Evolutionary conservation across 441 rosid species (phyloP), one percentile per base, ranked within the genome.

Genomic region (Metrosideros polymorpha): DNA sequence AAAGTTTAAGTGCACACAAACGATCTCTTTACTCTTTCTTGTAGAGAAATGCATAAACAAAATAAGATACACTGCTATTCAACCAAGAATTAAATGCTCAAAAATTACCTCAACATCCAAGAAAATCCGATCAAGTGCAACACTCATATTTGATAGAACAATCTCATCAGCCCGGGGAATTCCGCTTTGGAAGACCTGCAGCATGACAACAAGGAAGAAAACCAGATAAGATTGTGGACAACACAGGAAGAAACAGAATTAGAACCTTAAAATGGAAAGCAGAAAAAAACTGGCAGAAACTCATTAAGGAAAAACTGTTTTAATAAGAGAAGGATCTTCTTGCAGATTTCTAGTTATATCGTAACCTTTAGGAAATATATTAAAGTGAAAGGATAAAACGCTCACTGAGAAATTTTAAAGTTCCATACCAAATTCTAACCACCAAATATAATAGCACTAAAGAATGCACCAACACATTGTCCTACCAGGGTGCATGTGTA

Each of bases 101-200:
- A 85, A 87, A 84, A 86, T 90, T 90, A 96, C 99, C 99, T 94
- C 96, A 77, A 94, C 93, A 85, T 97, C 99, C 90, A 93, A 89
- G 90, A 92, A 93, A 88, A 95, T 91, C 56, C 95, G 95, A 90
- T 98, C 98, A 84, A 98, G 92, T 50, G 93, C 93, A 85, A 89
- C 93, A 87, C 95, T 93, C 98, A 98, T 98, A 90, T 95, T 96
- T 84, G 98, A 91, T 91, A 98, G 35, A 52, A 94, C 92, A 87
- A 92, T 91, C 88, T 93, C 95, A 66, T 92, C 90, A 56, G 97
- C 97, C 45, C 87, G 84, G 27, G 98, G 83, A 86, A 89, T 91
- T 92, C 96, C 94, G 47, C 98, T 96, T 91, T 94, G 90, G 84
- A 93, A 88, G 86, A 98, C 98, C 99, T 98, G 92, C 83, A 89